Base-by-base conservation (phyloP, 345 rosid species). In the Geranium brycei region DNA sequence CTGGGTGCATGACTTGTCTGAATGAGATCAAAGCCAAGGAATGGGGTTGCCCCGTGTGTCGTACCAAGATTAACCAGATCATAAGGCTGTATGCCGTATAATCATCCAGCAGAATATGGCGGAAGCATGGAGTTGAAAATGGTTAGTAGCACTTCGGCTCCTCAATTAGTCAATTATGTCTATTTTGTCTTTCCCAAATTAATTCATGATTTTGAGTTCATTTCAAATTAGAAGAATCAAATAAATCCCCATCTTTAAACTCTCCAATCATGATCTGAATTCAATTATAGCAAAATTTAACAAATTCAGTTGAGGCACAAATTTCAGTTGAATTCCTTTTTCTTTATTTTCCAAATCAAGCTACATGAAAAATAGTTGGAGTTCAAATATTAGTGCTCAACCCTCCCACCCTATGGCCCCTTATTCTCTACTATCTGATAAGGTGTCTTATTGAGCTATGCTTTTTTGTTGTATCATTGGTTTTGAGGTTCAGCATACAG, bases 1-100 rank as follows among this genome's bases (percentile, higher is more conserved):
- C 64, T 11, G 79, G 79, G 13, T 76, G 79, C 61, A 71, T 76
- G 79, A 65, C 76, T 15, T 76, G 79, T 69, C 63, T 76, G 70
- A 72, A 72, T 28, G 79, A 76, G 62, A 57, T 76, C 60, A 69
- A 69, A 63, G 58, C 61, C 51, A 76, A 76, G 71, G 66, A 76
- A 62, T 76, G 76, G 79, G 79, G 76, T 59, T 76, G 79, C 73
- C 79, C 79, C 3, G 71, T 76, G 57, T 76, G 79, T 53, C 76
- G 79, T 56, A 62, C 76, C 16, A 72, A 66, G 71, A 76, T 76
- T 58, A 65, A 76, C 59, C 76, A 71, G 70, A 64, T 76, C 19
- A 28, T 76, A 41, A 72, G 58, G 68, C 71, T 76, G 51, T 72
- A 69, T 62, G 73, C 66, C 23, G 79, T 76, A 19, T 76, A 71